These are phyloP conservation scores for Ascochyta rabiei DNA, from an alignment of 2,329 filamentous ascomycete genomes.

Conservation along the genomic window DNA sequence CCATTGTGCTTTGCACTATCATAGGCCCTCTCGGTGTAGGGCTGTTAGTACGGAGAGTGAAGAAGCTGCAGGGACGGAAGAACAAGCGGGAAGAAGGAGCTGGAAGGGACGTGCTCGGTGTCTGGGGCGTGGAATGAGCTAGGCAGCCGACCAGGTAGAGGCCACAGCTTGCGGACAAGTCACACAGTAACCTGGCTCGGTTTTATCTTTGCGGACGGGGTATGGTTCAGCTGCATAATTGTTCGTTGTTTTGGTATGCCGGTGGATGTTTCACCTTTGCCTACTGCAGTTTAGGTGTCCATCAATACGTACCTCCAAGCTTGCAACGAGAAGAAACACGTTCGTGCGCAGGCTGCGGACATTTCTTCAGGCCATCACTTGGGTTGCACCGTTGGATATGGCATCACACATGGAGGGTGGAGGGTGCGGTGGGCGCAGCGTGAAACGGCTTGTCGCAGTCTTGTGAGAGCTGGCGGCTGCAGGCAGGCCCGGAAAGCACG, in stretches of 20 bases:
- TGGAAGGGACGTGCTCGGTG: slow-evolving; percentile 51
- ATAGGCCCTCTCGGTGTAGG: slow-evolving; percentile 61
- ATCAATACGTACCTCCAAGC: not conserved
- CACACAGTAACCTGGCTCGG: not conserved
- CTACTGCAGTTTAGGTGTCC: not conserved
- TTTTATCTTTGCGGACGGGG: not conserved
- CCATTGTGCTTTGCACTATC: slow-evolving; percentile 63
- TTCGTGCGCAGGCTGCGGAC: not conserved
- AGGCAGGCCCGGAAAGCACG: slow-evolving; percentile 3
- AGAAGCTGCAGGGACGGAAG: slow-evolving; percentile 47
- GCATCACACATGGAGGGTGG: not conserved
- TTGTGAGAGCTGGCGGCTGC: slow-evolving; percentile 6
- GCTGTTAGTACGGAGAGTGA: slow-evolving; percentile 55
- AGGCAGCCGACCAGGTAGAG: not conserved
- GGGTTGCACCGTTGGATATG: not conserved
- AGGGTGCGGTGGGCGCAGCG: not conserved
- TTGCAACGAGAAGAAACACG: not conserved
- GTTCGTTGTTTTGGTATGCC: not conserved
- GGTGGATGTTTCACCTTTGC: not conserved
- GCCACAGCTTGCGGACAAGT: not conserved
- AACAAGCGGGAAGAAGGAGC: slow-evolving; percentile 36
- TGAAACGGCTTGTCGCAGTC: slow-evolving; percentile 11
- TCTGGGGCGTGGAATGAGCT: slow-evolving; percentile 50
- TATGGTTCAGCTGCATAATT: not conserved
- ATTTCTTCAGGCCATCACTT: not conserved